Evolutionary conservation across 176 grass and related monocot genomes (phyloP).

Genomic region (Panicum miliaceum): DNA sequence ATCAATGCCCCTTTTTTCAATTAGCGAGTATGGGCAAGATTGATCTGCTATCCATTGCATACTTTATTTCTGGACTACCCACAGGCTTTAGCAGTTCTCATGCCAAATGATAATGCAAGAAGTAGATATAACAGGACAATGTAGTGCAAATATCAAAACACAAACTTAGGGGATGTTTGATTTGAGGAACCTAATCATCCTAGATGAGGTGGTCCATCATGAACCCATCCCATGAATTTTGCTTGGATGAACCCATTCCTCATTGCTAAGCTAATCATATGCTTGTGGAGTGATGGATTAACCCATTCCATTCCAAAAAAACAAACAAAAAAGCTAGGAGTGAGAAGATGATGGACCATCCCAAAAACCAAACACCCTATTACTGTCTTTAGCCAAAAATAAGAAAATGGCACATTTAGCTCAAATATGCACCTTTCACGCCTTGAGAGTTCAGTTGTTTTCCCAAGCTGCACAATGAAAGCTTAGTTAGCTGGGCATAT

Average conservation of each 20-base stretch:
- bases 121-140: neutral
- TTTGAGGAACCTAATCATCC: too few species aligned
- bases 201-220: too few species aligned
- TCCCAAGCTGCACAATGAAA: constrained; percentile 63
- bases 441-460: constrained; percentile 91
- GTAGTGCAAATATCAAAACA: neutral
- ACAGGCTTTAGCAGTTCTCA: constrained; percentile 16
- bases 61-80: neutral
- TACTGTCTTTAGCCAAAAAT: neutral
- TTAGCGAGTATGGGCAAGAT: too few species aligned
- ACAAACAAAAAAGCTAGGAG: too few species aligned
- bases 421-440: constrained; percentile 74
- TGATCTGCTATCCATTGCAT: neutral
- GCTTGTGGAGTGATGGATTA: too few species aligned
- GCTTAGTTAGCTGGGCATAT: constrained; percentile 41
- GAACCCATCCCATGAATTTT: too few species aligned
- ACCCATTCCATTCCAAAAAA: too few species aligned
- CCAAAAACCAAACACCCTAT: too few species aligned
- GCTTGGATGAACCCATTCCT: too few species aligned
- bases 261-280: too few species aligned
- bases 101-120: constrained; percentile 5
- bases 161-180: neutral
- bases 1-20: neutral
- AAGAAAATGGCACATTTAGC: neutral
- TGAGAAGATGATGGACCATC: too few species aligned